Base-by-base conservation (phyloP, 495 filamentous ascomycete genomes). In the Talaromyces wortmannii region DNA sequence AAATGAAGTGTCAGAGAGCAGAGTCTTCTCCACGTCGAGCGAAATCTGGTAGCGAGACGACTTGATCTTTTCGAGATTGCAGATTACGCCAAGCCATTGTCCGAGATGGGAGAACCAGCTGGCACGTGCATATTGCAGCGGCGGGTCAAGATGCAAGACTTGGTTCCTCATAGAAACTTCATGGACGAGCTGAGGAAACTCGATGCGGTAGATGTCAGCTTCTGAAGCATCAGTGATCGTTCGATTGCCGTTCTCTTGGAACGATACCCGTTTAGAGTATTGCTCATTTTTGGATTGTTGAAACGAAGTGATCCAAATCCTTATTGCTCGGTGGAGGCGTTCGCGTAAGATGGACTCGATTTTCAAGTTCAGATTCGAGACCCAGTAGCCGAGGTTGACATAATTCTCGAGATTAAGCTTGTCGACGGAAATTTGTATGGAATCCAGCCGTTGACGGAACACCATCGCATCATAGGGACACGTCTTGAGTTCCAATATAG, bases 131-230 rank as follows among this genome's bases (percentile, higher is more conserved):
- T 82, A 95, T 65, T 96, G 91, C 15, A 96, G 74, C 12, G 94
- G 94, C 2, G 94, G 94, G 47, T 96, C 92, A 29, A 99, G 80
- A 60, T 92, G 95, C 50, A 99, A 94, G 61, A 95, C 83, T 68
- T 97, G 95, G 59, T 97, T 97, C 31, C 88, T 88, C 85, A 97
- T 97, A 5, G 89, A 89, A 31, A 99, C 85, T 64, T 97, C 94
- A 62, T 96, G 91, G 31, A 90, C 74, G 43, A 96, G 78, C 17
- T 64, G 68, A 15, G 67, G 71, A 58, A 81, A 79, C 45, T 67
- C 66, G 7, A 79, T 74, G 31, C 77, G 83, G 59, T 84, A 85
- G 57, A 87, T 76, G 7, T 72, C 70, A 12, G 72, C 67, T 18
- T 78, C 71, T 3, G 52, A 29, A 0, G 67, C 52, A 30, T 78